Evolutionary conservation across 164 flowering plant species (phyloP), one percentile per base, ranked within the genome.

Genomic region (Aristolochia fimbriata): DNA sequence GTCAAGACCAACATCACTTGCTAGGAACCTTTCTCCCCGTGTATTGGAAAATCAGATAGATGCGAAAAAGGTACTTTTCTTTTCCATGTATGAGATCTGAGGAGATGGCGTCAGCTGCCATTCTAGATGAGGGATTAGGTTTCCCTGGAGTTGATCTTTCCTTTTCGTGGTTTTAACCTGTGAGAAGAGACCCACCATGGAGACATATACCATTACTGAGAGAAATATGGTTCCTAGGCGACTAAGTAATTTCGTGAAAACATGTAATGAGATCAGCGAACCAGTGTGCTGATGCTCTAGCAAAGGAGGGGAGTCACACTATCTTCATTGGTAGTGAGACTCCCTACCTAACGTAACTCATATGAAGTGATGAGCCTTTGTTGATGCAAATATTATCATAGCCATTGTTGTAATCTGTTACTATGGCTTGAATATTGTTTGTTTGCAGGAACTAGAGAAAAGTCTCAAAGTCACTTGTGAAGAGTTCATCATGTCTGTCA

Each of bases 11-110:
- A 82, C 96, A 27, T 88, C 97, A 23, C 65, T 94, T 70, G 99
- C 99, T 19, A 86, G 97, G 77, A 91, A 95, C 11, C 75, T 94
- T 45, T 91, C 97, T 60, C 99, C 99, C 30, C 74, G 99, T 70
- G 90, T 94, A 72, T 70, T 94, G 80, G 99, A 94, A 83, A 94
- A 83, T 77, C 96, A 91, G 71, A 78, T 91, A 66, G 99, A 94
- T 85, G 88, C 99, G 61, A 94, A 88, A 80, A 94, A 94, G 97
- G 97, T 88, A 33, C 30, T 27, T n/a, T n/a, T 49, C 46, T 47
- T 5, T 47, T 15, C 25, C 55, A 3, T 47, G 50, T 7, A 1
- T 47, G 15, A 49, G 9, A 49, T 49, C 6, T 49, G n/a, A 16
- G 1, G 30, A 49, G 21, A 49, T 49, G 19, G 51, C n/a, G 4